Percentiles rank a stretch among this genome's conserved stretches.
phyloP scores from a whole-genome alignment of 1,139 yeast species.

The Geotrichum candidum region DNA sequence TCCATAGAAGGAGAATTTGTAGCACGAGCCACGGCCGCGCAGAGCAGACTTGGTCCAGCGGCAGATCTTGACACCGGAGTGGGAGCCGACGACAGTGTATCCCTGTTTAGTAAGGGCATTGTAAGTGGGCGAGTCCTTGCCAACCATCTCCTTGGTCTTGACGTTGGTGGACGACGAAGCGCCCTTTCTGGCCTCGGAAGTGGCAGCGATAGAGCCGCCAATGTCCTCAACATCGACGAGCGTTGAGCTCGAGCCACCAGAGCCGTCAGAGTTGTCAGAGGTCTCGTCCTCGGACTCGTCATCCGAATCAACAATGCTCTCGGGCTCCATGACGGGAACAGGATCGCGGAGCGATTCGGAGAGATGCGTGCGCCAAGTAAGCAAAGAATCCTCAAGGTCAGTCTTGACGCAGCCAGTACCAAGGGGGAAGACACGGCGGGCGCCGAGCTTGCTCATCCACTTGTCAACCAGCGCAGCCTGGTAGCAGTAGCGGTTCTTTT shows the following conservation, averaged over 20 bases:
- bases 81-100: constrained; percentile 87
- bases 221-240: constrained; percentile 79
- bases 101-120: constrained; percentile 89
- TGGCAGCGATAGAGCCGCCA: constrained; percentile 40
- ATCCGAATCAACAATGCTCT: constrained; percentile 43
- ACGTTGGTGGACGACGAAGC: constrained; percentile 30
- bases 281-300: constrained; percentile 42
- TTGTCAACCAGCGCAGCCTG: constrained; percentile 74
- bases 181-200: constrained; percentile 16
- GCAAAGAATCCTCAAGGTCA: constrained; percentile 55
- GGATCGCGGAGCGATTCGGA: constrained; percentile 58
- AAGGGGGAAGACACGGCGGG: constrained; percentile 71
- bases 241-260: constrained; percentile 24
- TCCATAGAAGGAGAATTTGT: constrained; percentile 87
- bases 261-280: constrained; percentile 32
- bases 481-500: constrained; percentile 66
- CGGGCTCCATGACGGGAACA: constrained; percentile 41
- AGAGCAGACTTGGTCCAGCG: constrained; percentile 95
- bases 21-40: constrained; percentile 91
- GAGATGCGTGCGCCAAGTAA: constrained; percentile 62
- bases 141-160: constrained; percentile 73
- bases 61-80: constrained; percentile 91
- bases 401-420: constrained; percentile 82
- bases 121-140: constrained; percentile 81
- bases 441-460: constrained; percentile 78